Conservation (phyloP, 768 basidiomycete species). For the Serendipita vermifera region DNA sequence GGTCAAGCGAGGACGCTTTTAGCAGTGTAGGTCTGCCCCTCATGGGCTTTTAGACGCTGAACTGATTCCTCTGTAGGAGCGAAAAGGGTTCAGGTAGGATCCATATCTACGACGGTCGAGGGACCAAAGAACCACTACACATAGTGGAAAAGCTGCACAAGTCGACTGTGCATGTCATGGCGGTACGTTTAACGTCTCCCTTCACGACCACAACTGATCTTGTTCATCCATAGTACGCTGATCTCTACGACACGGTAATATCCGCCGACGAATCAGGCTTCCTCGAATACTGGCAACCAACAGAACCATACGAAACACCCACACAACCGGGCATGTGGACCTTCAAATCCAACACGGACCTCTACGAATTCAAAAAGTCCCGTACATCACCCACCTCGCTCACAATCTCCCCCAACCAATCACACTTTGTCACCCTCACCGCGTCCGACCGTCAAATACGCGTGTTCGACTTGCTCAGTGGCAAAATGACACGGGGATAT, state of each 20-base stretch:
- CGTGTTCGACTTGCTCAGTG: slow-evolving; percentile 80
- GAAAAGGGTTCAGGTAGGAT: slow-evolving; percentile 64
- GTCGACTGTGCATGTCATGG: slow-evolving; percentile 82
- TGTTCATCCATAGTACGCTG: slow-evolving; percentile 54
- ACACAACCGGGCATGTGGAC: slow-evolving; percentile 72
- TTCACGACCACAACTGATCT: neutral
- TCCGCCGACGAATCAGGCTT: slow-evolving; percentile 93
- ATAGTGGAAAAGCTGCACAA: slow-evolving; percentile 69
- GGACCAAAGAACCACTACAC: slow-evolving; percentile 63
- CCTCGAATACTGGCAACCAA: slow-evolving; percentile 90
- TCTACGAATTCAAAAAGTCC: slow-evolving; percentile 98
- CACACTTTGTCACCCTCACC: slow-evolving; percentile 86
- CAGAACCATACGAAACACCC: slow-evolving; percentile 77
- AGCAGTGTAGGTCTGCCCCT: slow-evolving; percentile 57
- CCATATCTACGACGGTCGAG: slow-evolving; percentile 85
- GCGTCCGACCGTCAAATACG: slow-evolving; percentile 89
- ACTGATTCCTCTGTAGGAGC: slow-evolving; percentile 38
- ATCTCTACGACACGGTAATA: slow-evolving; percentile 78
- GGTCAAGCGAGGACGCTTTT: slow-evolving; percentile 80
- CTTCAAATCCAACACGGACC: slow-evolving; percentile 80
- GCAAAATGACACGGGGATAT: slow-evolving; percentile 83
- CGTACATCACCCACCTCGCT: slow-evolving; percentile 58
- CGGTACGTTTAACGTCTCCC: slow-evolving; percentile 39
- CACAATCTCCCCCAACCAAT: slow-evolving; percentile 78
- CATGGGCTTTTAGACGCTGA: neutral